Evolutionary conservation across 176 grass and related monocot genomes (phyloP).

Genomic region (Oryza punctata): DNA sequence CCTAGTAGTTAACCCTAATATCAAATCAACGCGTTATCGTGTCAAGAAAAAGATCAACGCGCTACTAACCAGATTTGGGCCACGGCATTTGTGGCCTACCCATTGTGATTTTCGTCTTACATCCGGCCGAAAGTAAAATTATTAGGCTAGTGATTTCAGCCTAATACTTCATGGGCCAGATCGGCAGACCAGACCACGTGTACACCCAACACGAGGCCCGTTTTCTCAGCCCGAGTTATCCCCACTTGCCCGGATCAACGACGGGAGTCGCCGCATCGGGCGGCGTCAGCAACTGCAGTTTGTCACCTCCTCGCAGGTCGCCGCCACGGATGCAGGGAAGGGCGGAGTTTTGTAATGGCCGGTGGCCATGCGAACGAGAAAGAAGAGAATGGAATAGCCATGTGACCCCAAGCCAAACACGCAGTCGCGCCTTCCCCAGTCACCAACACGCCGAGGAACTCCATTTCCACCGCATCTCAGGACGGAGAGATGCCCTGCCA

Average conservation of each 20-base stretch:
- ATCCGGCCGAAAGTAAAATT: no score
- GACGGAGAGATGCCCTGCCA: constrained; percentile 20
- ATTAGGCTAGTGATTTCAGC: neutral
- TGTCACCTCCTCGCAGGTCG: neutral
- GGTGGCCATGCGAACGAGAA: neutral
- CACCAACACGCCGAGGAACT: constrained; percentile 11
- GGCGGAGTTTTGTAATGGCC: neutral
- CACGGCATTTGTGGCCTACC: no score
- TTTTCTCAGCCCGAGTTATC: neutral
- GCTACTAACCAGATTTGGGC: no score
- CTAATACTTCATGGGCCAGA: neutral
- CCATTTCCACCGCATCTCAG: constrained; percentile 9
- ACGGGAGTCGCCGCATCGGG: neutral
- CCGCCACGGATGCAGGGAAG: neutral
- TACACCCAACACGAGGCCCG: no score
- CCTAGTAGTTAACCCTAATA: no score
- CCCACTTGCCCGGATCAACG: neutral
- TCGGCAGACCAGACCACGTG: neutral
- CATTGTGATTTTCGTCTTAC: no score
- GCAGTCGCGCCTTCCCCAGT: constrained; percentile 25
- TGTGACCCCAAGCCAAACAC: constrained; percentile 2
- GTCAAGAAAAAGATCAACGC: no score
- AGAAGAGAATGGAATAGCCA: neutral
- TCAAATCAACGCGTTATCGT: no score
- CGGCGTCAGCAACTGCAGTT: neutral